Evolutionary conservation across 371 early-diverging fungal species (phyloP), one percentile per base, ranked within the genome.

Genomic region (Basidiobolus heterosporus): DNA sequence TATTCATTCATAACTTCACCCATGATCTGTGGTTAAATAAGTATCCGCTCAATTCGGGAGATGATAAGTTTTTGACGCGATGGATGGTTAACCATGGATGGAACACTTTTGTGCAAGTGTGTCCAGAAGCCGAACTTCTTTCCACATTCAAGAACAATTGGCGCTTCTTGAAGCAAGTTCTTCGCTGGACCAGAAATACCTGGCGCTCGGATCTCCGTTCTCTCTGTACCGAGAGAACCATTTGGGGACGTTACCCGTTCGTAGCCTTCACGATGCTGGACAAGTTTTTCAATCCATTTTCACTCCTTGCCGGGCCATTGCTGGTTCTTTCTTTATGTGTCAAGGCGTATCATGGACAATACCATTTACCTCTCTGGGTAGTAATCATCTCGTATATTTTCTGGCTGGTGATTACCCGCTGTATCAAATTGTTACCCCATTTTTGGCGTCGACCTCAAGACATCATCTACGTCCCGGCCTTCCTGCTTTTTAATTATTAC

Each of bases 81-180:
- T 82, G 82, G 82, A 69, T 78, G 71, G 72, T 78, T 21, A 74
- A 70, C 11, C 78, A 78, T 50, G 67, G 72, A 11, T 80, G 80
- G 80, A 66, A 66, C 14, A 80, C 80, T 2, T 78, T 74, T 56
- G 70, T 79, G 36, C 83, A 82, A 52, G 65, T 75, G 36, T 82
- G 83, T 49, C 62, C 65, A n/a, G 75, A 80, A 54, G 83, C 78
- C 42, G 76, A 80, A 42, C 55, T 80, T 9, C 57, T 59, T 17
- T 80, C 80, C 2, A 82, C 83, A 0, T 82, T 82, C 65, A 80
- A 82, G 61, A 72, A 79, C 61, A 75, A 80, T 46, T 82, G 80
- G 80, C 60, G 76, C n/a, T 82, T 82, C 52, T 52, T 80, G 16
- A 75, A 75, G 46, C 80, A 82, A 47, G 69, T 82, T 1, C 55